Conservation (phyloP, 768 basidiomycete species). For the Auriscalpium vulgare region DNA sequence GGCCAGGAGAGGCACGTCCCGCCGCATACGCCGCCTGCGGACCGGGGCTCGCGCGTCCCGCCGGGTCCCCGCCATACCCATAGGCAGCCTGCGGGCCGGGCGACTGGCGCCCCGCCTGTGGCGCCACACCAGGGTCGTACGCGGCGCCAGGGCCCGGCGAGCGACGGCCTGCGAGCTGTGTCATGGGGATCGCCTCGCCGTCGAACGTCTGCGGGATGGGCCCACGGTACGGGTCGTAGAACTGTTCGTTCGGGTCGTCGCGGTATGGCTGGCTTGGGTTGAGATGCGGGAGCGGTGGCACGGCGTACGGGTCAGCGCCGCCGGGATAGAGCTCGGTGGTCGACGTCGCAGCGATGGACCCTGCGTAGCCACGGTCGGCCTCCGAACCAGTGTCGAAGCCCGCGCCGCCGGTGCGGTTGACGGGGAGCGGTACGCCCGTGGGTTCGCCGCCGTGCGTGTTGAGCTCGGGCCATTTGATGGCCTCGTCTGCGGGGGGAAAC, state of each 20-base stretch:
- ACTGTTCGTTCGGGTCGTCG: conserved; percentile 51
- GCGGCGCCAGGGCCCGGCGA: conserved; percentile 20
- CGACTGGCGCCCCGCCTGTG: conserved; percentile 18
- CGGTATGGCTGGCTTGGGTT: conserved; percentile 72
- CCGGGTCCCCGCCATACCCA: neutral
- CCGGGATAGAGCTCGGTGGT: conserved; percentile 31
- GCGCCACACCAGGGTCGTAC: conserved; percentile 2
- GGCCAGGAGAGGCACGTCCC: conserved; percentile 32
- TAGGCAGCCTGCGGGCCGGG: conserved; percentile 23
- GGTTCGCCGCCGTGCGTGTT: conserved; percentile 45
- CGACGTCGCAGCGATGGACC: conserved; percentile 38
- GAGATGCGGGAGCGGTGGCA: conserved; percentile 74
- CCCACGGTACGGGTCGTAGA: conserved; percentile 74
- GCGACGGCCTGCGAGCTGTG: conserved; percentile 34
- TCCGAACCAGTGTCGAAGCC: conserved; percentile 69
- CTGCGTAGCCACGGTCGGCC: conserved; percentile 42
- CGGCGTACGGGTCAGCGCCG: conserved; percentile 62
- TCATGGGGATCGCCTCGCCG: conserved; percentile 68
- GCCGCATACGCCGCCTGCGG: neutral
- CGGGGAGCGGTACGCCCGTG: conserved; percentile 43
- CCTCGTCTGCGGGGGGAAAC: conserved; percentile 45
- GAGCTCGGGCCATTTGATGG: conserved; percentile 88
- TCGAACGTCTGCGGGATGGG: conserved; percentile 62
- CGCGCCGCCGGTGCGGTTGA: conserved; percentile 58
- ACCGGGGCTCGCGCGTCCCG: neutral